Percentiles rank a stretch among this genome's conserved stretches.
Conservation (phyloP, 805 yeast species). For the Teunomyces pallodes region DNA sequence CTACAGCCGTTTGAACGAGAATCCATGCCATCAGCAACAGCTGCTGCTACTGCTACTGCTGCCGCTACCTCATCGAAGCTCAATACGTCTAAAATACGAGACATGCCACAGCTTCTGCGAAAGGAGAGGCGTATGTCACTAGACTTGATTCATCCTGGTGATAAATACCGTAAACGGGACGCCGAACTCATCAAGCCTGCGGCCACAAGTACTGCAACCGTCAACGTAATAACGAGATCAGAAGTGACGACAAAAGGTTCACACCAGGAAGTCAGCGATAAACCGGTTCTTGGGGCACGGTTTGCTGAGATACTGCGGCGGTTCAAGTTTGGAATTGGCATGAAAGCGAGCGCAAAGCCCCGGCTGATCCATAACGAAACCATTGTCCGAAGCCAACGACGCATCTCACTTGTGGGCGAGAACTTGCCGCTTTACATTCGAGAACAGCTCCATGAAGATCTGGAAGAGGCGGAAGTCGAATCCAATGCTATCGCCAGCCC, state of each 20-base stretch:
- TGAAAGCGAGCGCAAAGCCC: background rate
- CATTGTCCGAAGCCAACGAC: slow-evolving; percentile 11
- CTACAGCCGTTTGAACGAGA: slow-evolving; percentile 1
- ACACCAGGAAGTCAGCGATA: background rate
- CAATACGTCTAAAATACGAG: background rate
- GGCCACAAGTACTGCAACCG: slow-evolving; percentile 25
- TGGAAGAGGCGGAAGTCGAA: background rate
- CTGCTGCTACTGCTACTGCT: background rate
- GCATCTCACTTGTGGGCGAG: slow-evolving; percentile 36
- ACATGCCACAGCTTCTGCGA: background rate
- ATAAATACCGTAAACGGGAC: slow-evolving; percentile 8
- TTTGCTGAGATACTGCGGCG: slow-evolving; percentile 13
- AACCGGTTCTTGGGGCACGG: slow-evolving; percentile 6
- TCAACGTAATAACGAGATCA: slow-evolving; percentile 33
- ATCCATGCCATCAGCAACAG: background rate
- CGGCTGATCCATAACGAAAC: too few relatives aligned
- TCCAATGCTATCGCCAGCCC: background rate
- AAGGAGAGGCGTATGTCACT: slow-evolving; percentile 24
- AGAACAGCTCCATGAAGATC: slow-evolving; percentile 16
- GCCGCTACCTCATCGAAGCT: background rate
- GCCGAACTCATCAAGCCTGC: slow-evolving; percentile 29
- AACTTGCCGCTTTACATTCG: slow-evolving; percentile 35
- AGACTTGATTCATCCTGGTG: slow-evolving; percentile 19
- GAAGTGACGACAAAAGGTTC: slow-evolving; percentile 10
- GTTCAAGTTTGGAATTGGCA: slow-evolving; percentile 11